Percentiles rank a stretch among this genome's conserved stretches.
Evolutionary conservation across 805 yeast genomes (phyloP).

Genomic region (Wickerhamiella brachini): DNA sequence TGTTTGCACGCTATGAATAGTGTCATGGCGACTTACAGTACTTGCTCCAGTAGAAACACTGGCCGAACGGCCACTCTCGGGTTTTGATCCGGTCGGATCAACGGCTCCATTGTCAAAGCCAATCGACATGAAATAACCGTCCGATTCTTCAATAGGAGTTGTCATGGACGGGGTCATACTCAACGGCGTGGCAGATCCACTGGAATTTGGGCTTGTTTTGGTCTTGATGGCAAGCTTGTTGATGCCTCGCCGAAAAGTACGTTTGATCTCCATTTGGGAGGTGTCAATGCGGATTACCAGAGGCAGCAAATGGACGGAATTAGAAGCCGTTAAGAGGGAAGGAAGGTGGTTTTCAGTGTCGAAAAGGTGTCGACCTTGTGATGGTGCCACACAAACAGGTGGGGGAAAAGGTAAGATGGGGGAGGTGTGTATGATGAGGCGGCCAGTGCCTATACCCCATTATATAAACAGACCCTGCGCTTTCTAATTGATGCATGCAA

Average conservation of each 20-base stretch:
- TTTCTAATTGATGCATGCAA: background rate
- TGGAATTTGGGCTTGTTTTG: background rate
- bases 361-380: background rate
- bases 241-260: background rate
- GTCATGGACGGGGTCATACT: background rate
- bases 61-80: background rate
- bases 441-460: background rate
- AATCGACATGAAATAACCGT: conserved; percentile 1
- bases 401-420: background rate
- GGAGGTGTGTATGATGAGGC: background rate
- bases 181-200: background rate
- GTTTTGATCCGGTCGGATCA: background rate
- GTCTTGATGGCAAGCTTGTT: background rate
- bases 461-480: background rate
- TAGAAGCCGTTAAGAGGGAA: background rate
- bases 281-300: background rate
- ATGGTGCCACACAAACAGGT: background rate
- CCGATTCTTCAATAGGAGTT: background rate
- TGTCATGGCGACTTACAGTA: background rate
- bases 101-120: background rate
- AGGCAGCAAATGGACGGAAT: background rate
- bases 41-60: background rate
- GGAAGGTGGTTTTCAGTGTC: background rate
- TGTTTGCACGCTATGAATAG: background rate
- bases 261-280: background rate